Base-by-base conservation (phyloP, 805 yeast species). In the Sungouiella thailandica region DNA sequence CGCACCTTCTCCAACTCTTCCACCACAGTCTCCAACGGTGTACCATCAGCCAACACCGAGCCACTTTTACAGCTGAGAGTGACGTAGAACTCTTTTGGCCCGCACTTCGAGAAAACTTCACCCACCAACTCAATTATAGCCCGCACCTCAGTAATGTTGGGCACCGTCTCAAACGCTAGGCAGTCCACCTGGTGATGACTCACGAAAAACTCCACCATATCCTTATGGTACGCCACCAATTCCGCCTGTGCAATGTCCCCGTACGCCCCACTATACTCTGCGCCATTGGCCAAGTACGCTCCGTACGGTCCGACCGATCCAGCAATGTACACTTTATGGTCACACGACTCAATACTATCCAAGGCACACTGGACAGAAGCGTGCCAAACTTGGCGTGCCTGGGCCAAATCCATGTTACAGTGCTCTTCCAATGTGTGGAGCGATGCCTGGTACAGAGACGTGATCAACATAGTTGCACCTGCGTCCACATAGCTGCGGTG, bases 241-340 rank as follows among this genome's bases (percentile, higher is more conserved):
- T 62, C 62, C 11, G 57, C 59, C 7, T 53, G 51, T 2, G 58
- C 50, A 6, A 55, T 60, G 17, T 53, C 62, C 8, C 65, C 68
- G 52, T 83, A 83, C 32, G 77, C 67, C 2, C 94, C 94, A 3
- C 80, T 75, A 46, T 80, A 85, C 48, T 85, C 95, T 0, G 81
- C 68, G 1, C 88, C 87, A 41, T 76, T 68, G 18, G 81, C 76
- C 23, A 81, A 50, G 43, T 59, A 76, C 0, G 89, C 83, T 1
- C 89, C 94, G 52, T 75, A 85, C 0, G 95, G 86, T 0, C 95
- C 95, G 23, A 83, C 57, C 6, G 84, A 74, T 0, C 84, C 94
- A 2, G 74, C 75, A 4, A 79, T 65, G 29, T 36, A 47, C 7
- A 50, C 41, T 12, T 45, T 36, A n/a, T n/a, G n/a, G n/a, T n/a